Percentiles rank a stretch among this genome's conserved stretches.
These are phyloP conservation scores for Chondrus crispus DNA, from an alignment of 23 red algal species.

Conservation along the genomic window DNA sequence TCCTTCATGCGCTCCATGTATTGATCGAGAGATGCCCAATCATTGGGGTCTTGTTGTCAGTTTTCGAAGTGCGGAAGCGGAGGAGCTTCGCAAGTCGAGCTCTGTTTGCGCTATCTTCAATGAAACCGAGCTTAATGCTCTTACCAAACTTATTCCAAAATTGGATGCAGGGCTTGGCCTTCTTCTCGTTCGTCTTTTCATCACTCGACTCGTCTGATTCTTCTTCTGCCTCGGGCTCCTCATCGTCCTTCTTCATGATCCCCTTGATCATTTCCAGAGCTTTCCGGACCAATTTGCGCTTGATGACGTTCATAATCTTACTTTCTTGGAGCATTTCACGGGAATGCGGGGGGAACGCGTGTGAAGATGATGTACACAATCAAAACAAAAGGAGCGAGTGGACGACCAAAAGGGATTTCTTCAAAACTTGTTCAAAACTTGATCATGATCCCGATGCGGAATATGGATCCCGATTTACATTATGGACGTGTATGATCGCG, in stretches of 20 bases:
- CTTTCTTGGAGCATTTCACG: slow-evolving; percentile 89
- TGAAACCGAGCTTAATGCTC: slow-evolving; percentile 82
- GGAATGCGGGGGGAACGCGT: too few species aligned
- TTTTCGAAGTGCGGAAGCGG: slow-evolving; percentile 78
- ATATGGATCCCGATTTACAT: too few species aligned
- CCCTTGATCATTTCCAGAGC: slow-evolving; percentile 74
- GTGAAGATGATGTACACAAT: too few species aligned
- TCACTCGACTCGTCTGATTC: not conserved
- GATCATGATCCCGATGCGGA: too few species aligned
- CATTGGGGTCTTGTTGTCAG: slow-evolving; percentile 49
- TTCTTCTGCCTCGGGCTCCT: slow-evolving; percentile 30
- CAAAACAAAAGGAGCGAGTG: too few species aligned
- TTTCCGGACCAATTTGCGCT: slow-evolving; percentile 86
- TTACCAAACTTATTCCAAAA: slow-evolving; percentile 93
- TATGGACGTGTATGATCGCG: too few species aligned
- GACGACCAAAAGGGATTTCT: too few species aligned
- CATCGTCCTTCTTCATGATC: slow-evolving; percentile 68
- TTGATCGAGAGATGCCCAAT: slow-evolving; percentile 81
- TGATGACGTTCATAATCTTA: slow-evolving; percentile 74
- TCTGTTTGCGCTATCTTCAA: slow-evolving; percentile 76
- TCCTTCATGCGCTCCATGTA: slow-evolving; percentile 88
- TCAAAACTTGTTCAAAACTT: too few species aligned
- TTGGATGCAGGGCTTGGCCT: slow-evolving; percentile 49
- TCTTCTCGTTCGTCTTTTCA: slow-evolving; percentile 23
- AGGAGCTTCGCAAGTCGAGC: slow-evolving; percentile 78